Base-by-base conservation (phyloP, 139 green algal species). In the Chlamydomonas eustigma region DNA sequence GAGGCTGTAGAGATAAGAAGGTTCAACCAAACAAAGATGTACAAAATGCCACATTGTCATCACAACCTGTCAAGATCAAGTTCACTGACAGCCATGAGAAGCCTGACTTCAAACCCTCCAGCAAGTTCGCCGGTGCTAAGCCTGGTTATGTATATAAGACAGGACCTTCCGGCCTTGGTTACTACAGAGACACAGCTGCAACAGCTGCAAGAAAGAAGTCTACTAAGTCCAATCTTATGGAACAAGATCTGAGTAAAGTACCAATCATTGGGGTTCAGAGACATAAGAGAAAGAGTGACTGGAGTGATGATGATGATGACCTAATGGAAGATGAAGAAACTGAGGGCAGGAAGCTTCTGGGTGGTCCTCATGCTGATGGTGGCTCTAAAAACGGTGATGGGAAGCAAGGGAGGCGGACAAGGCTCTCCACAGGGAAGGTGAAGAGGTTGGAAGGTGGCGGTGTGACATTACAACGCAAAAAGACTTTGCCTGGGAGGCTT, bases 401-500 rank as follows among this genome's bases (percentile, higher is more conserved):
- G 35, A 39, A 2, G 52, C 58, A 52, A 33, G 39, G 58, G 1
- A 25, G 69, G 25, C 37, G 4, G n/a, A 70, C 12, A 36, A 28
- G 73, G 51, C n/a, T 24, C 18, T 24, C 37, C 37, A 38, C 18
- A 0, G 3, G 39, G 65, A 38, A 18, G 30, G 32, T 22, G 39
- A 6, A 5, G 50, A 18, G 38, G 38, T 37, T 2, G 51, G 36
- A 24, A 51, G 36, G 12, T 30, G 50, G 38, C n/a, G n/a, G n/a
- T n/a, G 74, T 33, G 2, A 38, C 37, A 34, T 65, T 33, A 33
- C 24, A 37, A 24, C 31, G 75, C 35, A 37, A 75, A 8, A 90
- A 90, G 73, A 51, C 85, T 4, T 75, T 94, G 67, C 88, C 87
- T 25, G 90, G 90, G 1, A 58, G 90, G 64, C 74, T 94, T 37